These are phyloP conservation scores for Metschnikowia anglica DNA, from an alignment of 805 yeast species.

Conservation along the genomic window DNA sequence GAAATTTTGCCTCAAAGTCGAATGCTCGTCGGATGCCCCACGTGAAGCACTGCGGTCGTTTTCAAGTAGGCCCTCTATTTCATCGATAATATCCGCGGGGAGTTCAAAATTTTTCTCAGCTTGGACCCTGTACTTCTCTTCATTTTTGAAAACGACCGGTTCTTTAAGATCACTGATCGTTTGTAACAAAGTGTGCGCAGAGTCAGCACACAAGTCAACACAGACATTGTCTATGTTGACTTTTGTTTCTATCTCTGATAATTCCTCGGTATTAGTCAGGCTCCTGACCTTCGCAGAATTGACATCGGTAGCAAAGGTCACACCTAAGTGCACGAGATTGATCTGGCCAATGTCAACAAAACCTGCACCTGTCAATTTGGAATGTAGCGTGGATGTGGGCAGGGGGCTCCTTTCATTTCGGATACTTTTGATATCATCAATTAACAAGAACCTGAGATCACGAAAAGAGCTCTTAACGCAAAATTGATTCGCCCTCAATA, in stretches of 20 bases:
- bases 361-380: constrained; percentile 44
- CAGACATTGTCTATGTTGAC: constrained; percentile 48
- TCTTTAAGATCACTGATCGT: constrained; percentile 68
- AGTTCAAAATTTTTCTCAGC: constrained; percentile 28
- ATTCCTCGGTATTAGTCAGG: constrained; percentile 4
- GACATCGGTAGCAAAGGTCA: constrained; percentile 28
- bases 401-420: neutral
- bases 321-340: constrained; percentile 38
- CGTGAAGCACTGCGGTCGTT: neutral
- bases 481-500: constrained; percentile 31
- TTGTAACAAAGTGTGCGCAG: constrained; percentile 69
- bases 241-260: constrained; percentile 42
- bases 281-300: neutral
- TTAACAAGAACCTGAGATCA: constrained; percentile 50
- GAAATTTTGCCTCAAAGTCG: too few species aligned
- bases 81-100: constrained; percentile 37
- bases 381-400: neutral
- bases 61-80: constrained; percentile 1
- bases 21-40: too few species aligned
- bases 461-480: constrained; percentile 48
- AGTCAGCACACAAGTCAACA: constrained; percentile 77
- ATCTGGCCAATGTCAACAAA: constrained; percentile 52
- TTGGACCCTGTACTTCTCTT: constrained; percentile 53
- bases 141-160: constrained; percentile 59
- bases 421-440: constrained; percentile 52